Evolutionary conservation across 768 basidiomycete species (phyloP).

Genomic region (Mycena vitilis): DNA sequence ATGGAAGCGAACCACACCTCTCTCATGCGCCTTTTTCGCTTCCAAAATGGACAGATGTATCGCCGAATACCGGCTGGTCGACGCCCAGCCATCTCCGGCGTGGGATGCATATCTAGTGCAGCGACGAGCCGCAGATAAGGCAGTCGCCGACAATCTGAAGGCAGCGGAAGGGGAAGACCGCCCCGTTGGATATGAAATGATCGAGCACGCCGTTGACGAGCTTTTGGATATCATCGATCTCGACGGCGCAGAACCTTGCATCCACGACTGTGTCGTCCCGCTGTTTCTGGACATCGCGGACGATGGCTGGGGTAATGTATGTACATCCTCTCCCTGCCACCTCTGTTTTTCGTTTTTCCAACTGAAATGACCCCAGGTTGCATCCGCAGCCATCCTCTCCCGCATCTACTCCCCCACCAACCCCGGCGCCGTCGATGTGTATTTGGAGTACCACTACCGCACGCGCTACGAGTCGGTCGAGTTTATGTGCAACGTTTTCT

Average conservation of each 20-base stretch:
- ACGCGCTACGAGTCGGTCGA: slow-evolving; percentile 29
- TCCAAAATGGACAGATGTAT: slow-evolving; percentile 11
- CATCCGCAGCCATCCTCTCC: slow-evolving; percentile 18
- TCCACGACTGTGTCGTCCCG: slow-evolving; percentile 28
- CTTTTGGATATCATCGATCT: slow-evolving; percentile 2
- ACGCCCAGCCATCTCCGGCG: neutral
- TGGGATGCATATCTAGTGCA: slow-evolving; percentile 19
- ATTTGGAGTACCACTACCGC: slow-evolving; percentile 26
- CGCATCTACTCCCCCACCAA: slow-evolving; percentile 27
- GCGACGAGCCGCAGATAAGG: slow-evolving; percentile 18
- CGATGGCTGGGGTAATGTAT: slow-evolving; percentile 25
- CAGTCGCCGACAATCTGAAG: neutral
- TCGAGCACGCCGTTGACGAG: slow-evolving; percentile 9
- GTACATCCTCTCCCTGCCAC: no score
- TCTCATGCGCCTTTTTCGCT: neutral
- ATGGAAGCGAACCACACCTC: slow-evolving; percentile 16
- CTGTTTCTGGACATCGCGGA: neutral
- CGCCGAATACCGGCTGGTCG: slow-evolving; percentile 18
- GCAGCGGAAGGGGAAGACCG: slow-evolving; percentile 14
- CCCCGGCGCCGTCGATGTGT: slow-evolving; percentile 23
- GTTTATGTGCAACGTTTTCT: slow-evolving; percentile 26
- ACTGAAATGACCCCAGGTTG: slow-evolving; percentile 7
- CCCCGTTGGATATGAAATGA: slow-evolving; percentile 16
- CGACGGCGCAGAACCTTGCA: neutral
- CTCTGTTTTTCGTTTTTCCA: neutral